Base-by-base conservation (phyloP, 768 basidiomycete genomes). In the Boletus insuetus region DNA sequence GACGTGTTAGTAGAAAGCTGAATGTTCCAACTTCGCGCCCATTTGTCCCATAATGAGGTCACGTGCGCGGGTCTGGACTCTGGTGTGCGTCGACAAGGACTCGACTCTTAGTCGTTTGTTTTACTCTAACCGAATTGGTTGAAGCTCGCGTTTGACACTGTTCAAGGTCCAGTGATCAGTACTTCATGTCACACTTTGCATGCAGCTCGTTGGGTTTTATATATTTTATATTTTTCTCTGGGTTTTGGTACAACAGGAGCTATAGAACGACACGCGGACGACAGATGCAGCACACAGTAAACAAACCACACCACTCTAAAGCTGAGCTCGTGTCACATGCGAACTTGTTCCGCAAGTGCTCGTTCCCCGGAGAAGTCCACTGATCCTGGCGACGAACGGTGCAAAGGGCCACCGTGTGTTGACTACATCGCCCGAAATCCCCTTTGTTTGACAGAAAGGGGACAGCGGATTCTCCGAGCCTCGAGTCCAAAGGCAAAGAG, bases 201-300 rank as follows among this genome's bases (percentile, higher is more conserved):
- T 24, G 5, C 24, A 24, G 24, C 24, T 24, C 22, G 24, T 24
- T 24, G 24, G 24, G 24, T 24, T 24, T 24, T 1, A 1, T 24
- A 24, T 6, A 24, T 24, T 24, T 4, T 34, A 13, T 34, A 12
- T 34, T 48, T 59, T 51, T 58, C n/a, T 58, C 31, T 39, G 41
- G 49, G 22, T 59, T 59, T 53, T 53, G 22, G 46, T 53, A 59
- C 49, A 40, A 62, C 56, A 37, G 41, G 6, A 58, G 8, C 31
- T 34, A 62, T 0, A 10, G 26, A 41, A 51, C 1, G 46, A 62
- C 46, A 43, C 29, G 42, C 20, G 50, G 42, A 61, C 40, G 19
- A 49, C 50, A 49, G 11, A 48, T 42, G 16, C 54, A 17, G 11
- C 43, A 56, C 42, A 9, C 39, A 24, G 31, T 17, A 53, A 59